These are phyloP conservation scores for Bipolaris oryzae DNA, from an alignment of 2,329 filamentous ascomycete species.

Conservation along the genomic window DNA sequence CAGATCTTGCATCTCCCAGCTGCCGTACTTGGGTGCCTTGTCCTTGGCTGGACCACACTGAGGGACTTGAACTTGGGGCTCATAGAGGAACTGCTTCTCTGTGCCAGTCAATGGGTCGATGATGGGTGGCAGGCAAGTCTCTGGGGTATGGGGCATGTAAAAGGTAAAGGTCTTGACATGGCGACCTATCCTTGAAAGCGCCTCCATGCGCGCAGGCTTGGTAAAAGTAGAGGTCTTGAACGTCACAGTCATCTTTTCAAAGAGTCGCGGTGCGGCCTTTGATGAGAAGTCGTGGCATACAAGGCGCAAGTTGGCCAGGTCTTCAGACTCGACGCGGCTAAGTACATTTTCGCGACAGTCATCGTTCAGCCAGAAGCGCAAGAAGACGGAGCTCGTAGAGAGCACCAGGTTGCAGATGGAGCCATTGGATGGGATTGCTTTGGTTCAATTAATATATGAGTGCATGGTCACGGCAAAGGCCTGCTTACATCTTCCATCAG, in stretches of 20 bases:
- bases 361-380: constrained; percentile 58
- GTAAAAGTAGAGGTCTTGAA: constrained; percentile 79
- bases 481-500: constrained; percentile 46
- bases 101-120: constrained; percentile 77
- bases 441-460: constrained; percentile 24
- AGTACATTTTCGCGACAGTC: constrained; percentile 54
- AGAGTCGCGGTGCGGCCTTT: constrained; percentile 71
- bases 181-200: constrained; percentile 76
- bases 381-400: constrained; percentile 56
- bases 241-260: constrained; percentile 70
- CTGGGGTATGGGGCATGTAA: constrained; percentile 73
- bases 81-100: constrained; percentile 82
- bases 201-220: constrained; percentile 72
- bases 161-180: constrained; percentile 81
- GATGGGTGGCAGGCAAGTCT: constrained; percentile 84
- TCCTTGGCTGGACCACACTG: constrained; percentile 62
- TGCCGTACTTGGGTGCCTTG: constrained; percentile 76
- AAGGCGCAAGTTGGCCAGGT: constrained; percentile 62
- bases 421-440: constrained; percentile 54
- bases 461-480: constrained; percentile 6
- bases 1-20: constrained; percentile 77
- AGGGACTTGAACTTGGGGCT: constrained; percentile 68
- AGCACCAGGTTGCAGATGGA: constrained; percentile 58
- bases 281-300: constrained; percentile 73
- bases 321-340: constrained; percentile 48